A percentile compares a stretch with the other conserved stretches of the same genome.
Conservation (phyloP, 768 basidiomycete species). For the Naganishia kalamii region DNA sequence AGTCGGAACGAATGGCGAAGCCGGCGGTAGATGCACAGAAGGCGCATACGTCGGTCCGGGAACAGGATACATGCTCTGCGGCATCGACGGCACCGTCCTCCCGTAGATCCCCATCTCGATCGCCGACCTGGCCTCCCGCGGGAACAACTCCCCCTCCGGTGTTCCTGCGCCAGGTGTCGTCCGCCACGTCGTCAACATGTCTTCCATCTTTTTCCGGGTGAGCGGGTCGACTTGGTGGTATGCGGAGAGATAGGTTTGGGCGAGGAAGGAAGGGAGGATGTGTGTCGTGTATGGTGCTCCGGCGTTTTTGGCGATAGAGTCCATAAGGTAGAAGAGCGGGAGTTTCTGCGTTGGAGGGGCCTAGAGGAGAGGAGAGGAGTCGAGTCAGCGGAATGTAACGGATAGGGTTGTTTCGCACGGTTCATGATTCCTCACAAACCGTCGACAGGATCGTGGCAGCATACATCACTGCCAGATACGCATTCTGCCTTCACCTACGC, state of each 20-base stretch:
- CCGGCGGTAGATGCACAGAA: slow-evolving; percentile 20
- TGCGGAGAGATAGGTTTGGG: slow-evolving; percentile 75
- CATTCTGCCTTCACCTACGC: not conserved
- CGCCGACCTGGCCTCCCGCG: slow-evolving; percentile 65
- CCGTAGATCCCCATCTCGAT: slow-evolving; percentile 60
- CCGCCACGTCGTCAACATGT: slow-evolving; percentile 93
- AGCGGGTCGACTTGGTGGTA: slow-evolving; percentile 76
- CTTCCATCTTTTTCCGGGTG: slow-evolving; percentile 92
- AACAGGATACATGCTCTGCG: slow-evolving; percentile 5
- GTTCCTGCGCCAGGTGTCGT: slow-evolving; percentile 69
- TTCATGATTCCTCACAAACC: not conserved
- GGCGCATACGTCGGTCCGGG: not conserved
- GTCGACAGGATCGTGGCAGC: not conserved
- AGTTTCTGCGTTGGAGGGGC: slow-evolving; percentile 84
- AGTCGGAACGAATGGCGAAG: not conserved
- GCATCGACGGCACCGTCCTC: slow-evolving; percentile 17
- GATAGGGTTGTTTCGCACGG: too few species aligned
- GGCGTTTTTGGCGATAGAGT: slow-evolving; percentile 95
- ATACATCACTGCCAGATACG: not conserved
- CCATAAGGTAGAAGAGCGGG: slow-evolving; percentile 87
- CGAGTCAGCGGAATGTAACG: slow-evolving; percentile 3
- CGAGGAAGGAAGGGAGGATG: slow-evolving; percentile 73
- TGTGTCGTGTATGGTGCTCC: slow-evolving; percentile 79
- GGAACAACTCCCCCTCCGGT: slow-evolving; percentile 64
- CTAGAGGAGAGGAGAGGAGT: slow-evolving; percentile 50